Conservation (phyloP, 208 protist genomes). For the Phytomonas francai region DNA sequence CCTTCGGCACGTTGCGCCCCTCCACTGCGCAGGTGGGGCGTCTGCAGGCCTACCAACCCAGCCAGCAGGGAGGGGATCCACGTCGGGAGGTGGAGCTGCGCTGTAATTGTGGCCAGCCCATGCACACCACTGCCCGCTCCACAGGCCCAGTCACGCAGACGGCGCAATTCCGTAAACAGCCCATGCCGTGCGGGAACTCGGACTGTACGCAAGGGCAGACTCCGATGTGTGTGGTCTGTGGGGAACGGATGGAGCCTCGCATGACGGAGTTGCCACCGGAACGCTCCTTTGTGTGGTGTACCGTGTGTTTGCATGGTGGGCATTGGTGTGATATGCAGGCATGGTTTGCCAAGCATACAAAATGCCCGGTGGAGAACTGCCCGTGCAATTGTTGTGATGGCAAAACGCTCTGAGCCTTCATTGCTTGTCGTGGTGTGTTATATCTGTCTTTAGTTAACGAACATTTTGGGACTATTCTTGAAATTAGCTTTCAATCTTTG, state of each 20-base stretch:
- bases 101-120: constrained; percentile 67
- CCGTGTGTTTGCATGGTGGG: constrained; percentile 80
- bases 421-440: too few species aligned
- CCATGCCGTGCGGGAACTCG: constrained; percentile 40
- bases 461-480: too few species aligned
- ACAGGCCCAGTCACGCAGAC: constrained; percentile 15
- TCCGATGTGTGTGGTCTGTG: constrained; percentile 76
- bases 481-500: too few species aligned
- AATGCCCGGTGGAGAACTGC: constrained; percentile 82
- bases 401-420: too few species aligned
- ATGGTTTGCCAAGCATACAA: constrained; percentile 80
- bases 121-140: constrained; percentile 36
- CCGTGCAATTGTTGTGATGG: constrained; percentile 52
- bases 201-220: constrained; percentile 54
- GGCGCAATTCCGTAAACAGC: constrained; percentile 15
- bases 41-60: too few species aligned
- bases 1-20: constrained; percentile 3
- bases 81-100: constrained; percentile 42
- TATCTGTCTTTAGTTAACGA: too few species aligned
- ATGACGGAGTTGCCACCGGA: constrained; percentile 36
- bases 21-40: background rate
- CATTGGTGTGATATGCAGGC: constrained; percentile 71
- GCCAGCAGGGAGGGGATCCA: too few species aligned
- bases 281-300: constrained; percentile 77
- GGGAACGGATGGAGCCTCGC: constrained; percentile 50